These are phyloP conservation scores for Chloromonas sp. DNA, from an alignment of 163 green algal species.

Conservation along the genomic window DNA sequence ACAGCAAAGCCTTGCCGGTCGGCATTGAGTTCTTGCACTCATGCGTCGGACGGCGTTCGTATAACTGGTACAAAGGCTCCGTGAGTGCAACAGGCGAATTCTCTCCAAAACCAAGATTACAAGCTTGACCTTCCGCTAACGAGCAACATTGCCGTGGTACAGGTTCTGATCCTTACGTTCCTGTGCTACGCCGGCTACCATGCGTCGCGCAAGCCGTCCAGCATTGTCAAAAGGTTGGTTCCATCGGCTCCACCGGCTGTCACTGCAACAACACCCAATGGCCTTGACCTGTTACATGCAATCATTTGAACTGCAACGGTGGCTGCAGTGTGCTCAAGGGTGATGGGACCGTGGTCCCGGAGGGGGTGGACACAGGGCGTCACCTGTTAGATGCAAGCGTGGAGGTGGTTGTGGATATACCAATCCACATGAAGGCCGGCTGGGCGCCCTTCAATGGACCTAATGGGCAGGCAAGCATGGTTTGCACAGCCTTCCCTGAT, in stretches of 20 bases:
- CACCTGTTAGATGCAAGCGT: conserved; percentile 4
- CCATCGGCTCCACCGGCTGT: background rate
- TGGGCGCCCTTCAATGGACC: conserved; percentile 85
- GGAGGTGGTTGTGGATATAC: conserved; percentile 6
- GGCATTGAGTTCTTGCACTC: conserved; percentile 31
- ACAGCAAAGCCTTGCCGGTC: background rate
- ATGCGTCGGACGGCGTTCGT: conserved; percentile 26
- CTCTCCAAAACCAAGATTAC: background rate
- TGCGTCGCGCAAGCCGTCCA: conserved; percentile 80
- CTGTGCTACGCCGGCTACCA: conserved; percentile 86
- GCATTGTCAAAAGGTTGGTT: conserved; percentile 81
- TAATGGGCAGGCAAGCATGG: conserved; percentile 55
- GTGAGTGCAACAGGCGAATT: conserved; percentile 9
- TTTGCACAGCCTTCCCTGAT: background rate
- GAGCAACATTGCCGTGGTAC: conserved; percentile 2
- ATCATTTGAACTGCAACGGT: conserved; percentile 1
- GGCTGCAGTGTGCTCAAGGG: conserved; percentile 35
- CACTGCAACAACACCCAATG: background rate
- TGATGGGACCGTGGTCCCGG: conserved; percentile 10
- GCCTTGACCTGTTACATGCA: too few species aligned
- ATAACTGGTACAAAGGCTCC: conserved; percentile 38
- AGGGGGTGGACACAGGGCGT: background rate
- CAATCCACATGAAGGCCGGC: conserved; percentile 35
- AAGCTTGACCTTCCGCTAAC: background rate
- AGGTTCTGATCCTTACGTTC: conserved; percentile 86